Base-by-base conservation (phyloP, 352 stramenopile species). In the Paralagenidium karlingii region DNA sequence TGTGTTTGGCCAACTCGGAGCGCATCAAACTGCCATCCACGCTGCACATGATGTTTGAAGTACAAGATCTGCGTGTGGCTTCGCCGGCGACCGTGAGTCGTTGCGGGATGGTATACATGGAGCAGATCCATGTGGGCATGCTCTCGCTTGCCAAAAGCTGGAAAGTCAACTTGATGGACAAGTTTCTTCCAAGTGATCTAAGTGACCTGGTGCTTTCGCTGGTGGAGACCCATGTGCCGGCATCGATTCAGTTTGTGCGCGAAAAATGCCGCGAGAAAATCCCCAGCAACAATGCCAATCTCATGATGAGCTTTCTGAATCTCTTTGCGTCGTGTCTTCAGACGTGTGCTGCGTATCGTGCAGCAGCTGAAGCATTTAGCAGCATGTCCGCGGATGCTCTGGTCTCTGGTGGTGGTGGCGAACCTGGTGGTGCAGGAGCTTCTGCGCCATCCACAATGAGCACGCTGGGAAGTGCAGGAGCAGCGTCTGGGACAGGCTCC, bases 21-120 rank as follows among this genome's bases (percentile, higher is more conserved):
- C 75, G 77, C 8, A 93, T 93, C 49, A 93, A 93, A 43, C 48
- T 93, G 8, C 77, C 77, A 8, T 57, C 78, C 32, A 87, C 74
- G 11, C 51, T 96, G 27, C 81, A 94, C 34, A 96, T 96, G 83
- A 89, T 96, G 68, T 96, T 96, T 48, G 84, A 96, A 45, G 84
- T 96, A 5, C 77, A 94, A 44, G 84, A 96, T 43, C 57, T 96
- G 8, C 70, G 75, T 6, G 78, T 94, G 1, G 84, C 83, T 4
- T 94, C 82, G 0, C 84, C 84, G 0, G 83, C 81, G 10, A 96
- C 84, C 3, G 79, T 96, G 22, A 89, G 68, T 44, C 76, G 83
- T 2, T 94, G 80, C 30, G 84, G 84, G 18, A 95, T 96, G 76
- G 76, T 96, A 3, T 96, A 94, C 46, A 96, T 96, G 79, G 79